Conservation (phyloP, 2,329 filamentous ascomycete species). For the Truncatella angustata region DNA sequence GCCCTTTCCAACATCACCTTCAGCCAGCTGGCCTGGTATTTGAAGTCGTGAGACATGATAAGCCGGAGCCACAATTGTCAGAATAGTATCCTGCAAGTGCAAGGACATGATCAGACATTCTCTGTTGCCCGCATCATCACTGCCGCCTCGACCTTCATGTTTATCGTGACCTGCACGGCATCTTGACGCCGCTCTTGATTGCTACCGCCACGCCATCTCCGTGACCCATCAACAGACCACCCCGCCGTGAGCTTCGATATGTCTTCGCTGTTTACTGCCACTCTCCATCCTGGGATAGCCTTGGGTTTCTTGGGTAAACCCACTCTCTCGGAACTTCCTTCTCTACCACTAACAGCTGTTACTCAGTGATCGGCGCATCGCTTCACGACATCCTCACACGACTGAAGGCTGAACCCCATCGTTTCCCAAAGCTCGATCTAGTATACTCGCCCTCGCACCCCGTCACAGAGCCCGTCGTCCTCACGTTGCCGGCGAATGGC, state of each 20-base stretch:
- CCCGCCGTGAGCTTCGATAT: too few relatives aligned
- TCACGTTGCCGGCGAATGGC: conserved; percentile 81
- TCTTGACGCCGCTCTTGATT: too few relatives aligned
- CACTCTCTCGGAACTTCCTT: background rate
- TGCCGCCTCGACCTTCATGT: background rate
- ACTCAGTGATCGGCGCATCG: conserved; percentile 78
- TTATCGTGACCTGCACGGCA: background rate
- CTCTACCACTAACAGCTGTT: background rate
- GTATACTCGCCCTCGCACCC: conserved; percentile 76
- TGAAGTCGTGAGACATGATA: background rate
- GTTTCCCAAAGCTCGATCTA: conserved; percentile 80
- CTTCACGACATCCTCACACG: conserved; percentile 86
- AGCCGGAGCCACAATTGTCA: background rate
- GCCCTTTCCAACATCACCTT: background rate
- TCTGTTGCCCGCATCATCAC: too few relatives aligned
- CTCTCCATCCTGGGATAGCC: conserved; percentile 28
- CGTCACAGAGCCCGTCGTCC: conserved; percentile 69
- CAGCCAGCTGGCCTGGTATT: background rate
- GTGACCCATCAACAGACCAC: too few relatives aligned
- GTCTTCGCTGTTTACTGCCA: conserved; percentile 28
- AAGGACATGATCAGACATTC: background rate
- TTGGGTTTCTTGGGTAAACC: conserved; percentile 29
- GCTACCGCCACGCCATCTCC: too few relatives aligned
- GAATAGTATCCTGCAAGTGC: background rate
- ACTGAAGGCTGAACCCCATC: conserved; percentile 81